Evolutionary conservation across 768 basidiomycete genomes (phyloP).

Genomic region (Lactarius deliciosus): DNA sequence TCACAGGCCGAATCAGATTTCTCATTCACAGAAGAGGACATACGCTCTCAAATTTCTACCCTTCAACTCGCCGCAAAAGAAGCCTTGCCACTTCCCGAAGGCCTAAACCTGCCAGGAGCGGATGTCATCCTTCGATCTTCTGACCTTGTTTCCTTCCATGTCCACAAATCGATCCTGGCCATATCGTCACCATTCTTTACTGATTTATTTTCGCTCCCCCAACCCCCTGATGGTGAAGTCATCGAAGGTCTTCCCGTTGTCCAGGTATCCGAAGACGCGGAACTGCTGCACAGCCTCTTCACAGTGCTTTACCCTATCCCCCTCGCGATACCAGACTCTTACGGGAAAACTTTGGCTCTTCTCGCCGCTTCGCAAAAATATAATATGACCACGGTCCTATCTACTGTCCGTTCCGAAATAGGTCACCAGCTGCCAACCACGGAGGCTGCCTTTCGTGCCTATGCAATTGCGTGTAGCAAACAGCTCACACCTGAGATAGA

Average conservation of each 20-base stretch:
- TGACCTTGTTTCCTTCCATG: not conserved
- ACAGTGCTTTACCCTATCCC: not conserved
- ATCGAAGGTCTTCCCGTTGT: not conserved
- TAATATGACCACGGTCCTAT: conserved; percentile 21
- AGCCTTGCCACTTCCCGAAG: not conserved
- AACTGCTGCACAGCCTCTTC: not conserved
- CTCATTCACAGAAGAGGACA: not conserved
- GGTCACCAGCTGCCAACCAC: not conserved
- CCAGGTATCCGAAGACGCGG: not conserved
- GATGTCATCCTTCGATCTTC: not conserved
- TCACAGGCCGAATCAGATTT: not conserved
- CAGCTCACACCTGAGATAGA: too few species aligned
- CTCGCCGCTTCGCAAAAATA: conserved; percentile 31
- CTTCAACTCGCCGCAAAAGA: too few species aligned
- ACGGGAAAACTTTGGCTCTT: not conserved
- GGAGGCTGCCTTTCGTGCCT: not conserved
- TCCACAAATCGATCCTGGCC: conserved; percentile 3
- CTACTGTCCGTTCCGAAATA: not conserved
- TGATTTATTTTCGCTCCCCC: conserved; percentile 1
- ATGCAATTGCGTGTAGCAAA: too few species aligned
- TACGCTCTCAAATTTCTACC: not conserved
- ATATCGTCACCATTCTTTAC: conserved; percentile 7
- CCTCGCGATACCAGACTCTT: not conserved
- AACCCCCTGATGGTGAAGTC: not conserved
- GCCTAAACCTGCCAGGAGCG: not conserved